phyloP scores from a whole-genome alignment of 2,329 filamentous ascomycete genomes.

The Exophiala aquamarina region DNA sequence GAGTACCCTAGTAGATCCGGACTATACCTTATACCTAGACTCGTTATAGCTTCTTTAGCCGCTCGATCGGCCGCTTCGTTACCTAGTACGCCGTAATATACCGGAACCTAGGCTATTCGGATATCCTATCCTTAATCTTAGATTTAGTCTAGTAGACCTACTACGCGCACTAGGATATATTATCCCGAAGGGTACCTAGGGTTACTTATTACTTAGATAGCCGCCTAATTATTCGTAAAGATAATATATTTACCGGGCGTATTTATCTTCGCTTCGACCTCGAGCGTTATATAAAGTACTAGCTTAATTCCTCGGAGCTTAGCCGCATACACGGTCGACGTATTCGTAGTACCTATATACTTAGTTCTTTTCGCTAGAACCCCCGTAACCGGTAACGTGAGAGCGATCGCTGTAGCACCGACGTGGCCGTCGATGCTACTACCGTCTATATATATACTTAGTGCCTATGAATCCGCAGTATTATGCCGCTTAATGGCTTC shows the following conservation, averaged over 20 bases:
- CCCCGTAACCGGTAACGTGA: too few species aligned
- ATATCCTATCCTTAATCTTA: constrained; percentile 13
- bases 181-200: constrained; percentile 31
- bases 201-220: constrained; percentile 31
- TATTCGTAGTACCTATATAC: constrained; percentile 30
- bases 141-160: constrained; percentile 6
- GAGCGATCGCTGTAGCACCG: too few species aligned
- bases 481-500: too few species aligned
- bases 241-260: constrained; percentile 26
- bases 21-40: too few species aligned
- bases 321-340: constrained; percentile 33
- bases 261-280: constrained; percentile 17
- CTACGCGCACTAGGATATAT: constrained; percentile 27
- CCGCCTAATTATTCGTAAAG: constrained; percentile 36
- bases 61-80: constrained; percentile 1
- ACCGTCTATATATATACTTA: too few species aligned
- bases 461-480: too few species aligned
- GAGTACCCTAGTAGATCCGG: too few species aligned
- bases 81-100: constrained; percentile 6
- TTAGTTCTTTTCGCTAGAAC: constrained; percentile 23
- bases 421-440: too few species aligned
- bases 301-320: constrained; percentile 32
- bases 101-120: constrained; percentile 11
- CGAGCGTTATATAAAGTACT: constrained; percentile 26
- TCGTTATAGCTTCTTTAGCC: constrained; percentile 3